Conservation (phyloP, 2,329 filamentous ascomycete genomes). For the Alternaria consortialis region DNA sequence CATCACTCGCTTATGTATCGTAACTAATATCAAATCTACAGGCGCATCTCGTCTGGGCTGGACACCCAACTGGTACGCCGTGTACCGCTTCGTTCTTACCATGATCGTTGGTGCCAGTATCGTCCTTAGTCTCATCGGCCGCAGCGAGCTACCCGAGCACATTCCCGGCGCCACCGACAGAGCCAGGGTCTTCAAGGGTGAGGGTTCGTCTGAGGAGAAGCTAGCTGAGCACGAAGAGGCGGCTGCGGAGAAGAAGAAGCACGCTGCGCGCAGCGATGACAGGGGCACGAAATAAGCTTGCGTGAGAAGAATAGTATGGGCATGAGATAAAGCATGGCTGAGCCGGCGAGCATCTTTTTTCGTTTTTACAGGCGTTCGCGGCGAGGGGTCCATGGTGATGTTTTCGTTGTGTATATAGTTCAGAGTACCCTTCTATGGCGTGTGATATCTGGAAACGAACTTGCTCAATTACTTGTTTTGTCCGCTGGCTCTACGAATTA, state of each 20-base stretch:
- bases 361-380: slow-evolving; percentile 2
- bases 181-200: slow-evolving; percentile 58
- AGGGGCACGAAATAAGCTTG: slow-evolving; percentile 17
- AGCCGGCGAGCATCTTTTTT: background rate
- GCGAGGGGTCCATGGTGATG: background rate
- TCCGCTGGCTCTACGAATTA: background rate
- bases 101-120: slow-evolving; percentile 87
- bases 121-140: slow-evolving; percentile 79
- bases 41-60: slow-evolving; percentile 73
- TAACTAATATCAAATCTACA: slow-evolving; percentile 1
- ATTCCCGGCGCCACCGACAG: slow-evolving; percentile 55
- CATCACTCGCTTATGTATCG: background rate
- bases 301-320: background rate
- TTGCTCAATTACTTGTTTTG: background rate
- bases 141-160: slow-evolving; percentile 75
- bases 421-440: background rate
- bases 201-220: slow-evolving; percentile 34
- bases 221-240: slow-evolving; percentile 46
- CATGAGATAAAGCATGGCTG: background rate
- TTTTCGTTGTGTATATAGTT: background rate
- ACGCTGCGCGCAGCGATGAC: slow-evolving; percentile 31
- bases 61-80: slow-evolving; percentile 85
- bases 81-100: slow-evolving; percentile 91
- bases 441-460: background rate
- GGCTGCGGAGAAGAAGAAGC: slow-evolving; percentile 31